Evolutionary conservation across 1,284 basidiomycete genomes (phyloP).

Genomic region (Termitomyces sp.): DNA sequence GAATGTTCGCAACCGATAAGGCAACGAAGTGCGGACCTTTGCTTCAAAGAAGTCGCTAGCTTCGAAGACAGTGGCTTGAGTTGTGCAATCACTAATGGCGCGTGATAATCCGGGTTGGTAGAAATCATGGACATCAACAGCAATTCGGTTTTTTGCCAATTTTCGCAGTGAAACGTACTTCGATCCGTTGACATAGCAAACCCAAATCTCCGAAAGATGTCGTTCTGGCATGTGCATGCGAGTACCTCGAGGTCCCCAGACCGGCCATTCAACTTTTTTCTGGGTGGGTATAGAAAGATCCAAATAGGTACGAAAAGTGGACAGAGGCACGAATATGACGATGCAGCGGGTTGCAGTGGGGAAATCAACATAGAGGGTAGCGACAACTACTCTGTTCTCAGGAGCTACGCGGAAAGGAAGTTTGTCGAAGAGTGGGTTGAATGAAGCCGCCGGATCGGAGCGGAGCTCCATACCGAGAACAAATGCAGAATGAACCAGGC

Average conservation of each 20-base stretch:
- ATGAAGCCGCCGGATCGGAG: not conserved
- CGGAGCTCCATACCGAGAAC: not conserved
- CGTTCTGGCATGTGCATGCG: not conserved
- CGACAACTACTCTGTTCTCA: not conserved
- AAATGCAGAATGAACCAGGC: not conserved
- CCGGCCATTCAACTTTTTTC: not conserved
- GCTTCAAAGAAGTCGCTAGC: not conserved
- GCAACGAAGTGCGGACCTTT: not conserved
- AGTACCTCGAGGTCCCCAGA: not conserved
- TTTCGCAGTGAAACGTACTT: not conserved
- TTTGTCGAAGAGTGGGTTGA: not conserved
- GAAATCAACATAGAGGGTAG: not conserved
- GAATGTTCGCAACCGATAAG: not conserved
- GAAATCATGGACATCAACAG: not conserved
- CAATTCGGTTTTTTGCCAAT: not conserved
- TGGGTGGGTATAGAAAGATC: not conserved
- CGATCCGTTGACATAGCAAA: not conserved
- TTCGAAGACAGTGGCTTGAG: not conserved
- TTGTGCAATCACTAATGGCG: not conserved
- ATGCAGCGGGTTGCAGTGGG: not conserved
- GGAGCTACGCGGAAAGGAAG: not conserved
- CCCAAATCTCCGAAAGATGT: not conserved
- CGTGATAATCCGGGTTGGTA: not conserved
- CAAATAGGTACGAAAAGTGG: not conserved
- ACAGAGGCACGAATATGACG: not conserved